A percentile compares a stretch with the other conserved stretches of the same genome.
phyloP scores from a whole-genome alignment of 1,284 basidiomycete genomes.

The Irpex lacteus region DNA sequence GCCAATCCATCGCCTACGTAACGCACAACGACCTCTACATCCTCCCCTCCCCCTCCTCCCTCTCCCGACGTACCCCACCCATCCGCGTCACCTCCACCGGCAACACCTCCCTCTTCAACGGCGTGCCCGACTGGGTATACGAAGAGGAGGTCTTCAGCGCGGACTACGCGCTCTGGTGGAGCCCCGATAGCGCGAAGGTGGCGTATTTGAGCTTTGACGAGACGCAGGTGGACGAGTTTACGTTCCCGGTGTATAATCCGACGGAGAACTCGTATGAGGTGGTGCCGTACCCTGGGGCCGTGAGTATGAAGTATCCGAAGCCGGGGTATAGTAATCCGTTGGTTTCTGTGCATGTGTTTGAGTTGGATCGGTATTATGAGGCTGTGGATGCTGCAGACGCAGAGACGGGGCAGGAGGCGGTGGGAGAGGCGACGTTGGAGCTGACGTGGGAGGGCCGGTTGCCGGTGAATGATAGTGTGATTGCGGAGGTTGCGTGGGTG shows the following conservation, averaged over 20 bases:
- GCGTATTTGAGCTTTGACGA: slow-evolving; percentile 91
- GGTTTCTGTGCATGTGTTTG: slow-evolving; percentile 83
- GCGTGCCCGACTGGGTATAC: slow-evolving; percentile 96
- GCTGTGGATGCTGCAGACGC: slow-evolving; percentile 11
- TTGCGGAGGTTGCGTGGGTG: slow-evolving; percentile 87
- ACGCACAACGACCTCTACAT: slow-evolving; percentile 83
- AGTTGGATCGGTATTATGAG: slow-evolving; percentile 50
- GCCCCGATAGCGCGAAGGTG: slow-evolving; percentile 76
- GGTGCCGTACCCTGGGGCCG: slow-evolving; percentile 75
- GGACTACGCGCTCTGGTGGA: slow-evolving; percentile 89
- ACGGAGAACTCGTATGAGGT: slow-evolving; percentile 63
- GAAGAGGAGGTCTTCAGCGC: slow-evolving; percentile 87
- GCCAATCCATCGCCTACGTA: slow-evolving; percentile 82
- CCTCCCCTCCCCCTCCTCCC: slow-evolving; percentile 51
- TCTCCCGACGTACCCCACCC: slow-evolving; percentile 29
- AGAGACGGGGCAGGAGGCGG: slow-evolving; percentile 30
- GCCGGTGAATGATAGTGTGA: slow-evolving; percentile 62
- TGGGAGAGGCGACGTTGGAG: slow-evolving; percentile 47
- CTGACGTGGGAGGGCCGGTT: slow-evolving; percentile 68
- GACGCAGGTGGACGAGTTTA: slow-evolving; percentile 81
- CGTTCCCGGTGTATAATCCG: slow-evolving; percentile 90
- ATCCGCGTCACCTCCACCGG: slow-evolving; percentile 84
- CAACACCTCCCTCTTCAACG: slow-evolving; percentile 85
- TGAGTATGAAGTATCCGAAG: slow-evolving; percentile 88
- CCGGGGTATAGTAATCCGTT: slow-evolving; percentile 91